Base-by-base conservation (phyloP, 176 grass and related monocot genomes). In the Juncus inflexus region DNA sequence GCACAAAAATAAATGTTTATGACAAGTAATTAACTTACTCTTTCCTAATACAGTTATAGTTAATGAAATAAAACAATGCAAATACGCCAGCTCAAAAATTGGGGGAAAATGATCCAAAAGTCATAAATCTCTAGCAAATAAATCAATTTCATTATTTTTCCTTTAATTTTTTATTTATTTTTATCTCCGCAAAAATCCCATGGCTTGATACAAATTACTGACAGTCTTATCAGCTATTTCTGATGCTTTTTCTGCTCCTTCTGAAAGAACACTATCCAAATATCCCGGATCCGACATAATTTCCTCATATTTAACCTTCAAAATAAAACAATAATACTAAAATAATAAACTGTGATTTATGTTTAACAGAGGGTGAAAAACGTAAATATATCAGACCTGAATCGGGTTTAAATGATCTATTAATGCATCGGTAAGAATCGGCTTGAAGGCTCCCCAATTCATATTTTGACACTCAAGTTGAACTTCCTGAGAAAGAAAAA, bases 391-490 rank as follows among this genome's bases (percentile, higher is more conserved):
- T 14, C 39, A 15, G 51, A 91, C 94, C 88, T 92, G 94, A 69
- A 97, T 97, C 65, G 94, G 94, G 6, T 89, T 82, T 39, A 97
- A 69, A 91, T 91, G 88, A 54, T 91, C 88, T 43, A 97, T 74
- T 52, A 92, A 73, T 39, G 85, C 85, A 77, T 97, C 94, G 9
- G 84, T 84, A 52, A 97, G 82, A 45, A 65, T 86, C 52, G 19
- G 40, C 63, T 97, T 97, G 67, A 97, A 97, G 63, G 87, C 70
- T 7, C 94, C 94, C 94, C 94, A 97, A 70, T 89, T 92, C 94
- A 97, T 89, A 82, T 89, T 66, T 89, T 77, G 70, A 56, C 88
- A 97, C 74, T 97, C 94, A 0, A 64, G 55, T 56, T 70, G 52
- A 84, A 97, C 80, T 86, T 97, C 88, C 94, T 97, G 88, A 12